These are phyloP conservation scores for Coemansia sp. DNA, from an alignment of 192 early-diverging fungal genomes.

Conservation along the genomic window DNA sequence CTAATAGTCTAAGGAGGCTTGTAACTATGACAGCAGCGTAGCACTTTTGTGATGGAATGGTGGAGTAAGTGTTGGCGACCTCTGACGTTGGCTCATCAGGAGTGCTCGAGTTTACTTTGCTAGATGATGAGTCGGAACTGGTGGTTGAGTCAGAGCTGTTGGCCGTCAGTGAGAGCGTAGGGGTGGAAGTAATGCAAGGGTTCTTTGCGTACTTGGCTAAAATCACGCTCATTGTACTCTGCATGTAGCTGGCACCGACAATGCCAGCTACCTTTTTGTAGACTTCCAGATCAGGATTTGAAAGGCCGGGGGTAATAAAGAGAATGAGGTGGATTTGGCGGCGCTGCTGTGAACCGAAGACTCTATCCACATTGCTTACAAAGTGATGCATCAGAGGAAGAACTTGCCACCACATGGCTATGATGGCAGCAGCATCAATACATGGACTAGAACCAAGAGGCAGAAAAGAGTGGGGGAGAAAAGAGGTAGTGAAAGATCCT, in stretches of 20 bases:
- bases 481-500: background rate
- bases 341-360: background rate
- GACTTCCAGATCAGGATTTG: background rate
- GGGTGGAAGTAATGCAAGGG: background rate
- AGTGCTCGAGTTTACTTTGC: background rate
- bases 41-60: background rate
- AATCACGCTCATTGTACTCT: background rate
- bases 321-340: background rate
- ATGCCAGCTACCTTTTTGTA: background rate
- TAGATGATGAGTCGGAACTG: background rate
- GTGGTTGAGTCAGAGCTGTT: background rate
- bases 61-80: background rate
- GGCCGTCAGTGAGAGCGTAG: background rate
- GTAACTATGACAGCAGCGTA: background rate
- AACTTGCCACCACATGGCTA: background rate
- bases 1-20: background rate
- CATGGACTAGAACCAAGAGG: background rate
- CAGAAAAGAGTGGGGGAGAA: background rate
- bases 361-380: background rate
- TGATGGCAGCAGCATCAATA: background rate
- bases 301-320: background rate
- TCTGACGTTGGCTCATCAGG: background rate
- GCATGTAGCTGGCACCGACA: background rate
- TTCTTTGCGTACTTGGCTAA: background rate
- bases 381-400: background rate